phyloP scores from a whole-genome alignment of 768 basidiomycete species.

The Suillus discolor region DNA sequence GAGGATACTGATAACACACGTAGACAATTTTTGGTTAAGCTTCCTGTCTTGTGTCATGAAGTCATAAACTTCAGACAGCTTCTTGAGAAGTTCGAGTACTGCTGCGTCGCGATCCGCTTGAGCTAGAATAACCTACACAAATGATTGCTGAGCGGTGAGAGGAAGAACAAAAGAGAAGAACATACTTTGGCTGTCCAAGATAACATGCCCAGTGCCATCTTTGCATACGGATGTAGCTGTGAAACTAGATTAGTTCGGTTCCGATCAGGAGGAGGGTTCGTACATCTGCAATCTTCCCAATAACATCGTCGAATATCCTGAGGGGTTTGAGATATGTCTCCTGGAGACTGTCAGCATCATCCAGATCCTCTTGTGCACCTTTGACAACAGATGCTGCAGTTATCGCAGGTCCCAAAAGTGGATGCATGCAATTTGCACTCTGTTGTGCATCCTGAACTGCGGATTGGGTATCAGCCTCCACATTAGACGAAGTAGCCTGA shows the following conservation, averaged over 20 bases:
- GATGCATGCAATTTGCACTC: not conserved
- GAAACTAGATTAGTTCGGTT: not conserved
- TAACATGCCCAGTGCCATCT: conserved; percentile 4
- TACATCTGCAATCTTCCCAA: not conserved
- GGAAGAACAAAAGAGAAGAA: not conserved
- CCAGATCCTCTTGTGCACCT: not conserved
- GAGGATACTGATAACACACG: not conserved
- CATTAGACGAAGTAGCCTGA: not conserved
- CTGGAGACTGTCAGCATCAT: not conserved
- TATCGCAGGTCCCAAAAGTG: not conserved
- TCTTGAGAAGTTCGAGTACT: conserved; percentile 4
- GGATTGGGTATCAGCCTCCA: not conserved
- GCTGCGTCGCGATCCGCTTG: conserved; percentile 2
- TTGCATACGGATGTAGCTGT: conserved; percentile 12
- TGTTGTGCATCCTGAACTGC: not conserved
- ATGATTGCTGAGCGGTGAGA: not conserved
- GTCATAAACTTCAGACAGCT: conserved; percentile 1
- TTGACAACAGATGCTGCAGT: not conserved
- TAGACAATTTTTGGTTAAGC: not conserved
- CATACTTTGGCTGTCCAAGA: conserved; percentile 1
- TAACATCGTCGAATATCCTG: not conserved
- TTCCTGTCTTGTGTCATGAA: not conserved
- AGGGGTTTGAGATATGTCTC: conserved; percentile 3
- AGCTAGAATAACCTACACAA: not conserved
- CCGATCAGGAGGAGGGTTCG: not conserved